Evolutionary conservation across 177 flowering plant species (phyloP).

Genomic region (Vitis hybrid): DNA sequence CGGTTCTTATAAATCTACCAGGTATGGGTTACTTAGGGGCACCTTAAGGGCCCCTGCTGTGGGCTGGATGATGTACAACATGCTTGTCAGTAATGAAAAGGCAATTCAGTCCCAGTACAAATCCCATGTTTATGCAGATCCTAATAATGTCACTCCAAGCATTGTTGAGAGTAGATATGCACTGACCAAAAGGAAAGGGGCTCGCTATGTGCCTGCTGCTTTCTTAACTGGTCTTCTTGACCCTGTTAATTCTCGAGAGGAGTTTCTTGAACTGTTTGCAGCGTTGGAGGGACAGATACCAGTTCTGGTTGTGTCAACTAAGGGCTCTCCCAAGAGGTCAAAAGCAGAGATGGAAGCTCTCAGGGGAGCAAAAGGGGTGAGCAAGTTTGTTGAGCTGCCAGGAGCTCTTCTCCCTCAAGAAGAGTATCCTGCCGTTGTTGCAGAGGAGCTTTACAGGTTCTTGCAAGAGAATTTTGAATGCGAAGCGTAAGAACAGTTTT

Average conservation of each 20-base stretch:
- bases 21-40: slow-evolving; percentile 85
- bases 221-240: slow-evolving; percentile 95
- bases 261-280: slow-evolving; percentile 70
- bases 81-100: slow-evolving; percentile 94
- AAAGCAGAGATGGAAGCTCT: slow-evolving; percentile 97
- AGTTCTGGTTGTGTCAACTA: slow-evolving; percentile 65
- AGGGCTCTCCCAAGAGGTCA: slow-evolving; percentile 82
- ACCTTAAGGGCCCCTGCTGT: slow-evolving; percentile 87
- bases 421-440: slow-evolving; percentile 77
- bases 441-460: slow-evolving; percentile 74
- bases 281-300: slow-evolving; percentile 63
- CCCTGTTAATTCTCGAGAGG: slow-evolving; percentile 80
- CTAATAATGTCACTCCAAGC: slow-evolving; percentile 74
- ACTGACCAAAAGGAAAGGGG: slow-evolving; percentile 76
- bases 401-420: slow-evolving; percentile 98
- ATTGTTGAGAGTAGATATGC: slow-evolving; percentile 74
- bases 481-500: not conserved
- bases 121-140: slow-evolving; percentile 91
- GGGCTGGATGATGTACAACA: slow-evolving; percentile 99
- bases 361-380: slow-evolving; percentile 78
- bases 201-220: slow-evolving; percentile 95
- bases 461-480: slow-evolving; percentile 51
- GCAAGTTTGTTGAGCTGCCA: slow-evolving; percentile 77
- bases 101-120: slow-evolving; percentile 90
- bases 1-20: slow-evolving; percentile 13